A percentile compares a stretch with the other conserved stretches of the same genome.
phyloP scores from a whole-genome alignment of 352 stramenopile species.

The Globisporangium parvum region DNA sequence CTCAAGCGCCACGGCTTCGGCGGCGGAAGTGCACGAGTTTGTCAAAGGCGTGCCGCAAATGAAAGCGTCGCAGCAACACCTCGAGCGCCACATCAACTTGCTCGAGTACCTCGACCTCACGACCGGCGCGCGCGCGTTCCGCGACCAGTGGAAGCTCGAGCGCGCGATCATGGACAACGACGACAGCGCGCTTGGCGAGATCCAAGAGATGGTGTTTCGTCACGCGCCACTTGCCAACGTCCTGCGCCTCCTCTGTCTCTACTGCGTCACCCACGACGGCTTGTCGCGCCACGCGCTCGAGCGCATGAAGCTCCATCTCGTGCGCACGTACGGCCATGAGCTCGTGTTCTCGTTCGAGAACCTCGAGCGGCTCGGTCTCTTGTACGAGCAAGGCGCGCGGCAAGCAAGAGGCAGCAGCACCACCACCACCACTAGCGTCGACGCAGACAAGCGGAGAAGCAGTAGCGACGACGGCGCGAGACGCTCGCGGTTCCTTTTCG shows the following conservation, averaged over 20 bases:
- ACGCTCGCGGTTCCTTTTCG: constrained; percentile 23
- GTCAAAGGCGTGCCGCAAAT: constrained; percentile 61
- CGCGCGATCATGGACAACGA: constrained; percentile 55
- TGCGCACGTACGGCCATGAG: constrained; percentile 69
- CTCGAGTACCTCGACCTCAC: constrained; percentile 44
- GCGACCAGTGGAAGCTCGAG: constrained; percentile 60
- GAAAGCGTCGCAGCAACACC: constrained; percentile 41
- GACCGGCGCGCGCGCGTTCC: constrained; percentile 42
- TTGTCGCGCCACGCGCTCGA: constrained; percentile 28
- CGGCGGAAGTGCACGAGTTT: constrained; percentile 64
- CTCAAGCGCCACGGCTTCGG: constrained; percentile 31
- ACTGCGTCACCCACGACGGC: constrained; percentile 45
- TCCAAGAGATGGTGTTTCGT: constrained; percentile 57
- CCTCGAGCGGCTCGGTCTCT: constrained; percentile 40
- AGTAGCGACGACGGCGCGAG: neutral
- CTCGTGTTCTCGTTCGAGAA: constrained; percentile 68
- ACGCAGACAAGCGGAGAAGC: neutral
- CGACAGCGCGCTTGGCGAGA: constrained; percentile 25
- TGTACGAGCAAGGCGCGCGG: constrained; percentile 21
- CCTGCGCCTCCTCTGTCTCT: constrained; percentile 59
- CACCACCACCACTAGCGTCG: neutral
- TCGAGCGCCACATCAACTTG: constrained; percentile 61
- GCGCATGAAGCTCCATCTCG: constrained; percentile 47
- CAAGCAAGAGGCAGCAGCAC: neutral
- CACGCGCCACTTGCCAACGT: constrained; percentile 48